Base-by-base conservation (phyloP, 305 asterid species). In the Plantago rigida region DNA sequence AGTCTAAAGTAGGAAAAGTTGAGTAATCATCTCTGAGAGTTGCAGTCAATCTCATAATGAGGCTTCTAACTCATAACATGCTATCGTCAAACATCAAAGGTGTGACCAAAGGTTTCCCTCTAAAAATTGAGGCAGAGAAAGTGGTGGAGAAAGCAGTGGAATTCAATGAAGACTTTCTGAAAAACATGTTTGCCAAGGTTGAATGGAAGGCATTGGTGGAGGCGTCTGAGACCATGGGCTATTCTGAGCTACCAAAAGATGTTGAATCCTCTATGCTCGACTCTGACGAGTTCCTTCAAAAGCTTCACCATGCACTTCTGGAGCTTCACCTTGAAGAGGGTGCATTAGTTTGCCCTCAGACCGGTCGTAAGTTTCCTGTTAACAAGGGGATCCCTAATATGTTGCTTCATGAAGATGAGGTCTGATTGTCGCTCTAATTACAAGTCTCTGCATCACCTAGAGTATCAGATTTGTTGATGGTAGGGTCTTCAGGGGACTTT, bases 391-490 rank as follows among this genome's bases (percentile, higher is more conserved):
- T 86, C 70, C 97, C 97, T 0, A 84, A 83, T 73, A 84, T 89
- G 95, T 77, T 89, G 47, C 92, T 89, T 56, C 93, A 87, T 58
- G 97, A 89, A 72, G 94, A 84, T 47, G 97, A 89, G 80, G 94
- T 84, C 41, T 89, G 28, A 5, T 53, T 53, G 19, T 52, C 9
- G 3, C 19, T 17, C 15, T 52, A 5, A 5, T 31, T 5, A 5
- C 7, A 31, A 31, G 39, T 2, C 7, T 31, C 5, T 5, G 41
- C 41, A 22, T 52, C 57, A 52, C 41, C 57, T 22, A n/a, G 39
- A 3, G 39, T 31, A 31, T 31, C 39, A 0, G 39, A 31, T 31
- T 31, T 31, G 4, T 31, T 36, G 59, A 53, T 47, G 50, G 14
- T 69, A 47, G 60, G 59, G 64, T 60, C 17, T 64, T 13, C 7